A percentile compares a stretch with the other conserved stretches of the same genome.
phyloP scores from a whole-genome alignment of 2,329 filamentous ascomycete genomes.

The Fusarium liriodendri region DNA sequence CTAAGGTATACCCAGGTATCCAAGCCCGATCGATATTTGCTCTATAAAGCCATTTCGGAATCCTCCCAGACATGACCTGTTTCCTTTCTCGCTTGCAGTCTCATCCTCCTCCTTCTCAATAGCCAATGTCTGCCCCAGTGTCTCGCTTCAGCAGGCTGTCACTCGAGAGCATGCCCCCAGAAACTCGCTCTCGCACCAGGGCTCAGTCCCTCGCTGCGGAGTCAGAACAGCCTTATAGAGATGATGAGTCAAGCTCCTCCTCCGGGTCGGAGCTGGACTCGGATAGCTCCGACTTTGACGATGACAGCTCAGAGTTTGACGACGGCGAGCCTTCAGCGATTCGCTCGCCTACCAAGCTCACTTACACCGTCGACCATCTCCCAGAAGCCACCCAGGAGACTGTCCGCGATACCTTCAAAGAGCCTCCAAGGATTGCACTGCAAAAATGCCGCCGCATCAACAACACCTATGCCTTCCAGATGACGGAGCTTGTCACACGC shows the following conservation, averaged over 20 bases:
- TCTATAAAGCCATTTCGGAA: slow-evolving; percentile 36
- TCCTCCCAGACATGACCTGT: not conserved
- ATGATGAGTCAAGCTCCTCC: slow-evolving; percentile 44
- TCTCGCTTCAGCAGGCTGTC: slow-evolving; percentile 44
- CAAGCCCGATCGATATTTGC: not conserved
- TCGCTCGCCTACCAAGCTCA: slow-evolving; percentile 54
- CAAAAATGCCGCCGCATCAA: slow-evolving; percentile 61
- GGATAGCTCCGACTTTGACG: slow-evolving; percentile 29
- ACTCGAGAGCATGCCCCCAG: slow-evolving; percentile 46
- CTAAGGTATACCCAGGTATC: not conserved
- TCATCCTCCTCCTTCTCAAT: not conserved
- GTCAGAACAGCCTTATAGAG: slow-evolving; percentile 13
- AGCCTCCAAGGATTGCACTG: slow-evolving; percentile 61
- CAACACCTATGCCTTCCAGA: slow-evolving; percentile 65
- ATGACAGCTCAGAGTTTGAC: slow-evolving; percentile 48
- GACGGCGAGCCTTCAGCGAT: slow-evolving; percentile 46
- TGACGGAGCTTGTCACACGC: slow-evolving; percentile 65
- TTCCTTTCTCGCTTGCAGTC: not conserved
- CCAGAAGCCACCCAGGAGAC: slow-evolving; percentile 50
- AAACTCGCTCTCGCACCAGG: slow-evolving; percentile 29
- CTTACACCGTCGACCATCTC: slow-evolving; percentile 55
- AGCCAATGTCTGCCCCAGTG: slow-evolving; percentile 43
- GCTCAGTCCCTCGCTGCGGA: slow-evolving; percentile 16
- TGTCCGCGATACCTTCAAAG: slow-evolving; percentile 59
- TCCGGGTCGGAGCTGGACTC: slow-evolving; percentile 35